Conservation (phyloP, 257 asterid genomes). For the Ocimum tenuiflorum region DNA sequence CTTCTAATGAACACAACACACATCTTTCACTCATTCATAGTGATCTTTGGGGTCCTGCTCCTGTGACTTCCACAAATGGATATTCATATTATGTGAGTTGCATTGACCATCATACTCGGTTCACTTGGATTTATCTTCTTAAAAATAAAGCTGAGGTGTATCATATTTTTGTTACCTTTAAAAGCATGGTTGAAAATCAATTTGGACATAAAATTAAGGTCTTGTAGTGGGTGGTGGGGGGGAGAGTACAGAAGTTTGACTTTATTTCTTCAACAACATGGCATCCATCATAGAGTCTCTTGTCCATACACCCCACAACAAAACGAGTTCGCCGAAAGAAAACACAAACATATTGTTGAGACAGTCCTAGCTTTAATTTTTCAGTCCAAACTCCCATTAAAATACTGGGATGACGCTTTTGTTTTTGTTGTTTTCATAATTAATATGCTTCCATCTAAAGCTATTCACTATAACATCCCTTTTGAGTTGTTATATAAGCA, state of each 20-base stretch:
- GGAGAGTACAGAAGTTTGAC: neutral
- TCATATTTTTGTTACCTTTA: neutral
- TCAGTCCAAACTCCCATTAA: neutral
- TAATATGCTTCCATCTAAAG: neutral
- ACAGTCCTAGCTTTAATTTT: neutral
- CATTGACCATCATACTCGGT: neutral
- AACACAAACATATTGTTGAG: neutral
- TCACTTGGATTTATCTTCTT: neutral
- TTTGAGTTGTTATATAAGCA: neutral
- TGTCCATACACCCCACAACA: neutral
- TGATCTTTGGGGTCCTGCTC: neutral
- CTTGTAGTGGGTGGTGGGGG: neutral
- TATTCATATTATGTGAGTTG: neutral
- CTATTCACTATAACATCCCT: neutral
- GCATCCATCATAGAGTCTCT: neutral
- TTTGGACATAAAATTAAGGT: neutral
- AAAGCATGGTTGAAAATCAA: neutral
- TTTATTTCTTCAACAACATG: neutral
- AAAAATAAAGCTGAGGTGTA: neutral
- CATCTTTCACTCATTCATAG: neutral
- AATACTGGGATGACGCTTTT: constrained; percentile 1
- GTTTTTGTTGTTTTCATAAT: neutral
- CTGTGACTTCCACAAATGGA: neutral
- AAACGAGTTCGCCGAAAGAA: neutral
- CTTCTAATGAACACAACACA: neutral